Base-by-base conservation (phyloP, 2,329 filamentous ascomycete genomes). In the Aspergillus sp. region DNA sequence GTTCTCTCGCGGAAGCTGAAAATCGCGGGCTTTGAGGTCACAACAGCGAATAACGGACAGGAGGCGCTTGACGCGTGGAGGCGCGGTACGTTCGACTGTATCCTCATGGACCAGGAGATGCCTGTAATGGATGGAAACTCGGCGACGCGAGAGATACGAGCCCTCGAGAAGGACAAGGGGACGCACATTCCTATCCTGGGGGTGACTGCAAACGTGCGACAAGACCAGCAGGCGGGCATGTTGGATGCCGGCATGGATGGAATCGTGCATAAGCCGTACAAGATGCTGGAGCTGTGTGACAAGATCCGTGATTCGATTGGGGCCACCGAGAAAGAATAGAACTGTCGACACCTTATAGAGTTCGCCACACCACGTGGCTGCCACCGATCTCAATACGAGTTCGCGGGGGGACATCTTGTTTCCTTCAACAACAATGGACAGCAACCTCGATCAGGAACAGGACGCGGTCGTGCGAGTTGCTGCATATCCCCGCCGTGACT, bases 71-170 rank as follows among this genome's bases (percentile, higher is more conserved):
- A 76, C 0, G 71, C 74, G 2, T 71, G 80, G 7, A 60, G 70
- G 17, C 64, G 63, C 1, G 35, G 40, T 2, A 25, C 25, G 3
- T 70, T 90, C 23, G 85, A 85, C 8, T 80, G 91, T 46, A 87
- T 93, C 12, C 73, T 93, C 6, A 91, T 93, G 89, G 90, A 93
- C 68, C 80, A 91, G 48, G 89, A 92, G 67, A 93, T 93, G 90
- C 90, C 90, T 1, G 82, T 91, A 44, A 92, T 92, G 90, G 89
- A 93, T 66, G 90, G 90, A 37, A 84, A 90, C 72, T 88, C 88
- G 2, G 91, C 89, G 62, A 87, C 89, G 12, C 80, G 82, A 43
- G 83, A 79, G 59, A 91, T 93, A 53, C 82, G 90, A 17, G 82
- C 88, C 59, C 77, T 90, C 17, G 88, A 93, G 70, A 76, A 75